Evolutionary conservation across 2,329 filamentous ascomycete genomes (phyloP).

Genomic region (Microascus cirrosus): DNA sequence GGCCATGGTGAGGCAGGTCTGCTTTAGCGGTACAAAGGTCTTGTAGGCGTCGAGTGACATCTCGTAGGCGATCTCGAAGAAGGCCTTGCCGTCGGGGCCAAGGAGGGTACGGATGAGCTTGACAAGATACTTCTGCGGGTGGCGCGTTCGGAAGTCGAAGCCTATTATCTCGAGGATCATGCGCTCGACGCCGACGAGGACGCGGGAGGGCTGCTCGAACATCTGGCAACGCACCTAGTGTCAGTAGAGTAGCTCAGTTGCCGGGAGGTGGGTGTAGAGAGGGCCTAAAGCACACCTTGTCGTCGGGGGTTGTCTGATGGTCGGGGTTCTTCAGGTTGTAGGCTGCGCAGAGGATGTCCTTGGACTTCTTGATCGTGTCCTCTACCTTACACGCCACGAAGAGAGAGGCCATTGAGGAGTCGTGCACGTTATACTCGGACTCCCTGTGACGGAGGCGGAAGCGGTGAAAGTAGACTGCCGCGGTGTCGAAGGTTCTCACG

Average conservation of each 20-base stretch:
- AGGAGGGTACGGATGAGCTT: conserved; percentile 61
- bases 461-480: conserved; percentile 86
- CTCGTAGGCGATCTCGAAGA: conserved; percentile 62
- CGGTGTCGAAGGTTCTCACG: conserved; percentile 83
- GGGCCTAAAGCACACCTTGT: conserved; percentile 48
- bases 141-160: conserved; percentile 86
- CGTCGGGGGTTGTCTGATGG: conserved; percentile 65
- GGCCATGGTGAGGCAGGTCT: conserved; percentile 75
- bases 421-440: conserved; percentile 73
- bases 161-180: conserved; percentile 85
- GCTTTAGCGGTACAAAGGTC: conserved; percentile 86
- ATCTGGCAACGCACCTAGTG: conserved; percentile 33
- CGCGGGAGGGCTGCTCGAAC: conserved; percentile 69
- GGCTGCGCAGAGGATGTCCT: conserved; percentile 81
- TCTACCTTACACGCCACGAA: conserved; percentile 96
- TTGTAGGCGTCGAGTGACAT: conserved; percentile 86
- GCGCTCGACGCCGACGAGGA: conserved; percentile 81
- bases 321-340: conserved; percentile 69
- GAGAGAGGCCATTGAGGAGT: conserved; percentile 77
- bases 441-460: conserved; percentile 82
- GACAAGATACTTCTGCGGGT: conserved; percentile 74
- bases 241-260: background rate
- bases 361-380: conserved; percentile 94
- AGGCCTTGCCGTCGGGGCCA: conserved; percentile 35
- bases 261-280: background rate